phyloP scores from a whole-genome alignment of 768 basidiomycete genomes.

The Rhizopogon rudus region DNA sequence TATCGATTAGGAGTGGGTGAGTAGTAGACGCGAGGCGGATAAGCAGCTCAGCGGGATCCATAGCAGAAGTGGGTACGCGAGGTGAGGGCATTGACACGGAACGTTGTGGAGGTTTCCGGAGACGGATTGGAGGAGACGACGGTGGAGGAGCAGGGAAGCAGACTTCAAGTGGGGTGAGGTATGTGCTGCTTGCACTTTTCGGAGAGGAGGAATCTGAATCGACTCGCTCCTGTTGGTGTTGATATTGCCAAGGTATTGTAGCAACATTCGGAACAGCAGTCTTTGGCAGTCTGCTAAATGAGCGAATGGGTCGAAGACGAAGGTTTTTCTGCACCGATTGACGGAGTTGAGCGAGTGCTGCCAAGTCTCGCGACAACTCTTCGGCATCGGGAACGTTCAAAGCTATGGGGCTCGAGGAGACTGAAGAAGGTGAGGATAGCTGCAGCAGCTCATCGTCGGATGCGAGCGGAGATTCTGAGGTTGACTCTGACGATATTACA shows the following conservation, averaged over 20 bases:
- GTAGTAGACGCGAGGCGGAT: conserved; percentile 41
- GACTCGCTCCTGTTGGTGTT: conserved; percentile 4
- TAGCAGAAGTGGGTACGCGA: conserved; percentile 30
- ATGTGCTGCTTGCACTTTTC: conserved; percentile 43
- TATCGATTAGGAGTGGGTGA: conserved; percentile 77
- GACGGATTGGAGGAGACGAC: conserved; percentile 15
- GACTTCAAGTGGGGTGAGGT: conserved; percentile 49
- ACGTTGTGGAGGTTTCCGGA: conserved; percentile 5
- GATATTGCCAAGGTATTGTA: background rate
- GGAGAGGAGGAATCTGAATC: conserved; percentile 28
- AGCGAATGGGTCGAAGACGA: conserved; percentile 71
- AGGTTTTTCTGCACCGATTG: conserved; percentile 73
- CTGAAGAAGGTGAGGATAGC: conserved; percentile 28
- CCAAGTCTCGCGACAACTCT: conserved; percentile 65
- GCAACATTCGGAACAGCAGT: conserved; percentile 17
- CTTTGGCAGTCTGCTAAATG: conserved; percentile 48
- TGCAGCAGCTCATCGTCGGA: conserved; percentile 24
- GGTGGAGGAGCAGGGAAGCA: conserved; percentile 22
- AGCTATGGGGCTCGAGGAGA: conserved; percentile 12
- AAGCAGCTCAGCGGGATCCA: conserved; percentile 41
- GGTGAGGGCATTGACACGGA: conserved; percentile 12
- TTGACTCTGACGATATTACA: conserved; percentile 25
- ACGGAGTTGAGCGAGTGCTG: conserved; percentile 62
- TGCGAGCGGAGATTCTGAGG: background rate
- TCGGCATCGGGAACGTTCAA: conserved; percentile 31